A percentile compares a stretch with the other conserved stretches of the same genome.
Conservation (phyloP, 2,329 filamentous ascomycete genomes). For the Taxawa tesnikishii region DNA sequence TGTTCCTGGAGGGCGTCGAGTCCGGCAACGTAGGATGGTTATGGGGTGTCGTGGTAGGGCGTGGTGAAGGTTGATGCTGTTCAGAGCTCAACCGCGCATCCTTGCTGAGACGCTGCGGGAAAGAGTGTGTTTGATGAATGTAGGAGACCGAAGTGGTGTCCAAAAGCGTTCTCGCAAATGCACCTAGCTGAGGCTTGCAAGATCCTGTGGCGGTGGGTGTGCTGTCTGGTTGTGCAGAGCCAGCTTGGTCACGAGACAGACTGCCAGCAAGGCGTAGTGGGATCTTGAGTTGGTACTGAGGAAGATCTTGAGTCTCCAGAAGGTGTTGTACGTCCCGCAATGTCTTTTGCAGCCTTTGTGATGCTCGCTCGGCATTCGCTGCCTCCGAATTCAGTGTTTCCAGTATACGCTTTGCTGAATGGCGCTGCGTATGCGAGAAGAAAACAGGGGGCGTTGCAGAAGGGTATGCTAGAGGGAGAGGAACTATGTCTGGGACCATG, state of each 20-base stretch:
- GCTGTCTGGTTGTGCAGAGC: not conserved
- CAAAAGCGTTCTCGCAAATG: slow-evolving; percentile 44
- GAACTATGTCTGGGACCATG: slow-evolving; percentile 27
- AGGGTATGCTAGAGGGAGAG: slow-evolving; percentile 29
- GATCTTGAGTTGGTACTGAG: slow-evolving; percentile 36
- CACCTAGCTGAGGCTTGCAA: slow-evolving; percentile 25
- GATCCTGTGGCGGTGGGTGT: slow-evolving; percentile 1
- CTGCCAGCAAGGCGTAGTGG: slow-evolving; percentile 4
- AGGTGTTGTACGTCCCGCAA: slow-evolving; percentile 65
- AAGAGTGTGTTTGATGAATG: no score
- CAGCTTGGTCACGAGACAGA: slow-evolving; percentile 2
- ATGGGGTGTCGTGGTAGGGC: no score
- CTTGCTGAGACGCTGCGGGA: no score
- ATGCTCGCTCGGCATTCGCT: slow-evolving; percentile 42
- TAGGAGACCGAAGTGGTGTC: slow-evolving; percentile 16
- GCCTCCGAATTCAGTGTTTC: slow-evolving; percentile 63
- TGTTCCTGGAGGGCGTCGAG: no score
- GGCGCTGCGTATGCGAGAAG: slow-evolving; percentile 31
- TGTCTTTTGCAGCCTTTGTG: slow-evolving; percentile 57
- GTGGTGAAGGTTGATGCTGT: no score
- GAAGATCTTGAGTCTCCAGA: slow-evolving; percentile 57
- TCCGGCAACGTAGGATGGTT: no score
- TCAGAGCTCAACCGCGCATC: no score
- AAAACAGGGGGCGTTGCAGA: slow-evolving; percentile 25
- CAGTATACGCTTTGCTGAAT: slow-evolving; percentile 40